These are phyloP conservation scores for Neurospora sp. DNA, from an alignment of 495 filamentous ascomycete species.

Conservation along the genomic window DNA sequence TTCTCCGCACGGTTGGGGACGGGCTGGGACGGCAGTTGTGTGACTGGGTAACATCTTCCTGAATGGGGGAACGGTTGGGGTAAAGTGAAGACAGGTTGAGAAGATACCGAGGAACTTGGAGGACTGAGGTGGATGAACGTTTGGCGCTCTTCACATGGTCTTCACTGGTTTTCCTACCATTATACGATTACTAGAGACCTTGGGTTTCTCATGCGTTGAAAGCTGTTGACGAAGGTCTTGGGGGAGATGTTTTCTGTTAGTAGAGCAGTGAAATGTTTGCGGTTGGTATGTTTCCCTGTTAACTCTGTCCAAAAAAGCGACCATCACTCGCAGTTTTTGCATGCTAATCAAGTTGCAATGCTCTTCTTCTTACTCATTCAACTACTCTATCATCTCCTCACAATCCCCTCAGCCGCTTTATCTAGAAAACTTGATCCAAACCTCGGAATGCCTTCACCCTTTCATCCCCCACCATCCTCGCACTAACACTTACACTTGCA, in stretches of 20 bases:
- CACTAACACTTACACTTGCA: not conserved
- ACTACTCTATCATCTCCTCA: not conserved
- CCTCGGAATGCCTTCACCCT: not conserved
- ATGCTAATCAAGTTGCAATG: not conserved
- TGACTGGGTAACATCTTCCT: not conserved
- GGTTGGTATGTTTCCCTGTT: not conserved
- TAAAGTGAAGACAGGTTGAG: not conserved
- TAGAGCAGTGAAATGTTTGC: not conserved
- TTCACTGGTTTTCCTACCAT: not conserved
- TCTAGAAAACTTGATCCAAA: not conserved
- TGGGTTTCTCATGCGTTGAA: not conserved
- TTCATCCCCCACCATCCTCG: not conserved
- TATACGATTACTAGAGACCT: not conserved
- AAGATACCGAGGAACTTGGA: not conserved
- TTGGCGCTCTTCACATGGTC: not conserved
- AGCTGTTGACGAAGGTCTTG: not conserved
- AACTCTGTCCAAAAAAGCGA: not conserved
- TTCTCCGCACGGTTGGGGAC: not conserved
- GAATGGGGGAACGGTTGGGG: not conserved
- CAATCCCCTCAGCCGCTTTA: not conserved
- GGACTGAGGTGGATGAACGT: not conserved
- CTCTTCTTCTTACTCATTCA: not conserved
- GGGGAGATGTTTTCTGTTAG: not conserved
- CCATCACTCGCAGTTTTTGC: not conserved
- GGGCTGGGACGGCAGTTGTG: not conserved